A percentile compares a stretch with the other conserved stretches of the same genome.
Evolutionary conservation across 1,284 basidiomycete genomes (phyloP).

Genomic region (Cutaneotrichosporon cutaneum): DNA sequence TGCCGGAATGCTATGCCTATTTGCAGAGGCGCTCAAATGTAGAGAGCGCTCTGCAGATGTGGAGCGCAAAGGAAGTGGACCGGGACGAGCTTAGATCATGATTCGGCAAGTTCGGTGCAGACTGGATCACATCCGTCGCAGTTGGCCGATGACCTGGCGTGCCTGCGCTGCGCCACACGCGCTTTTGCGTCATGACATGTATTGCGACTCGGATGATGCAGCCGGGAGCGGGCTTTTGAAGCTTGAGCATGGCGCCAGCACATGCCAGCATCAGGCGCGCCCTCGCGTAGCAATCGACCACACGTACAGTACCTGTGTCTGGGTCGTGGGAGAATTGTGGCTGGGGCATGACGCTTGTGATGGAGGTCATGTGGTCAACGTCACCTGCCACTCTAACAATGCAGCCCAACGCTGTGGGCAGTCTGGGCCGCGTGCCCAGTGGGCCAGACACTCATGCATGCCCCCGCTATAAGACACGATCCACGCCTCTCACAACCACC

Average conservation of each 20-base stretch:
- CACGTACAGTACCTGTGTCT: neutral
- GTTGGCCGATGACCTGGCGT: neutral
- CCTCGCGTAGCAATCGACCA: too few species aligned
- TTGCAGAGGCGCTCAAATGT: too few species aligned
- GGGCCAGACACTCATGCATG: neutral
- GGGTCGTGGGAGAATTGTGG: constrained; percentile 2
- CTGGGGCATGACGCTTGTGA: neutral
- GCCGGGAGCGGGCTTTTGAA: neutral
- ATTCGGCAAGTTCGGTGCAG: neutral
- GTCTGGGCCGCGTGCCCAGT: neutral
- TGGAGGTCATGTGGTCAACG: neutral
- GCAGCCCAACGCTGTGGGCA: neutral
- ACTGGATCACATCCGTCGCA: neutral
- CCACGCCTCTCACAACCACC: neutral
- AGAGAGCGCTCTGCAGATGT: too few species aligned
- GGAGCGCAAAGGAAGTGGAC: neutral
- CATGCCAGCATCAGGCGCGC: neutral
- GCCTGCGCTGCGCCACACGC: neutral
- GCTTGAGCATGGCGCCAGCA: neutral
- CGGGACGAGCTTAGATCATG: neutral
- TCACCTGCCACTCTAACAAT: neutral
- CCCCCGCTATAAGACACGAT: neutral
- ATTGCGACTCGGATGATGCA: neutral
- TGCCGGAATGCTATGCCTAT: too few species aligned
- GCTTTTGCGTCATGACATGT: neutral